Evolutionary conservation across 2,329 filamentous ascomycete species (phyloP), one percentile per base, ranked within the genome.

Genomic region (Metarhizium sp.): DNA sequence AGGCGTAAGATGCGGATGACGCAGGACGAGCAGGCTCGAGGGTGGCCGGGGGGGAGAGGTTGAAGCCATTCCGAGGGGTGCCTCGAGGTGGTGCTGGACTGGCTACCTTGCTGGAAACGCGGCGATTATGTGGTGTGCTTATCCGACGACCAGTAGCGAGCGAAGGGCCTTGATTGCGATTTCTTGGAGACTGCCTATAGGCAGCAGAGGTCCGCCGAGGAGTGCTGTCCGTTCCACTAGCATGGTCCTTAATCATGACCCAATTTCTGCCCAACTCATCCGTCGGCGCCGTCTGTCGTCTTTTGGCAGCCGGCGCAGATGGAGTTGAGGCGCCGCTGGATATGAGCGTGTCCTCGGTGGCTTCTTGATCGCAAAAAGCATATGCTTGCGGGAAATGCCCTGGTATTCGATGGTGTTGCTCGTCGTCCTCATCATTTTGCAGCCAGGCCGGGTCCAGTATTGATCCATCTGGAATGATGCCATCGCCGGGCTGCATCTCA

Each of bases 231-330:
- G 52, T 67, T 55, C 59, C 25, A 4, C 34, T 48, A 8, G 18
- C 48, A 60, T 62, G 67, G 48, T 77, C 77, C 55, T 73, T 73
- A 30, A 91, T 82, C 59, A 91, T 76, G 32, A 91, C 85, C 87
- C 87, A 91, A 69, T 84, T 88, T 55, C 77, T 79, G 34, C 80
- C 75, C 6, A 88, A 72, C 47, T 86, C 81, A 59, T 82, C 78
- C 18, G 75, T 72, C 1, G 73, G 66, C 53, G 73, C 70, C n/a
- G 79, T 74, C 57, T 83, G 80, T 47, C 80, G 73, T 46, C 80
- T 73, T 64, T 83, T 84, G 2, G 75, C 70, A 1, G 77, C 72
- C 3, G 75, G 77, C 30, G 67, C 63, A 3, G 73, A 71, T 2
- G 76, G 73, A 8, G 76, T 77, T 2, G 74, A 69, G n/a, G 66